phyloP scores from a whole-genome alignment of 192 early-diverging fungal genomes.

The Dissophora globulifera region DNA sequence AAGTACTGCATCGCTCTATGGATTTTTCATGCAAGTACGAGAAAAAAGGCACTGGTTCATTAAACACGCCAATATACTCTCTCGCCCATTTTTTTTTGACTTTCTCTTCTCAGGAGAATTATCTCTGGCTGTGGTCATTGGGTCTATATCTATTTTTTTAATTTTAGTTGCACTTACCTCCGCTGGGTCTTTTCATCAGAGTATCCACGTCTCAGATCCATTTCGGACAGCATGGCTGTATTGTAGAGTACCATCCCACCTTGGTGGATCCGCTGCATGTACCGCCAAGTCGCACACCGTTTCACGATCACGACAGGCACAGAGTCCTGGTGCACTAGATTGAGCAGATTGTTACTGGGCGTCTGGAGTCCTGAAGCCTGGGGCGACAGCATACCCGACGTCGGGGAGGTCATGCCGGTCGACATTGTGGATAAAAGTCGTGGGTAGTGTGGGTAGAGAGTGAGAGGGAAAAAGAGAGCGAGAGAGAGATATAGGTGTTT shows the following conservation, averaged over 20 bases:
- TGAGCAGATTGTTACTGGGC: not conserved
- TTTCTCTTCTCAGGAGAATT: no score
- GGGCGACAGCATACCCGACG: not conserved
- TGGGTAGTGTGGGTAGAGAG: no score
- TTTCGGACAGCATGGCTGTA: constrained; percentile 36
- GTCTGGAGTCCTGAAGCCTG: not conserved
- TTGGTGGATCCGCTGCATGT: constrained; percentile 40
- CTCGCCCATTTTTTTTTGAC: not conserved
- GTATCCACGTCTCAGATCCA: constrained; percentile 28
- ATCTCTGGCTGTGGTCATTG: not conserved
- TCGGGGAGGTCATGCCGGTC: not conserved
- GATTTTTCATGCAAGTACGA: no score
- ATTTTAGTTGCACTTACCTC: constrained; percentile 15
- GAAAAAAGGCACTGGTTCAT: no score
- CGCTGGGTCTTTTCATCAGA: constrained; percentile 39
- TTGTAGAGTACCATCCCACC: constrained; percentile 48
- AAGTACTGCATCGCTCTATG: constrained; percentile 27
- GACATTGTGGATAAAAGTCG: not conserved
- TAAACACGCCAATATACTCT: no score
- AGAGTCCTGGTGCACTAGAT: constrained; percentile 10
- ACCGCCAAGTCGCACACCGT: constrained; percentile 42
- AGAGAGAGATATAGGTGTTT: no score
- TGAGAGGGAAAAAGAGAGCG: no score
- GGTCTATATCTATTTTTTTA: not conserved
- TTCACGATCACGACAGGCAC: constrained; percentile 15